These are phyloP conservation scores for Nematodospora anomalae DNA, from an alignment of 1,139 yeast species.

Conservation along the genomic window DNA sequence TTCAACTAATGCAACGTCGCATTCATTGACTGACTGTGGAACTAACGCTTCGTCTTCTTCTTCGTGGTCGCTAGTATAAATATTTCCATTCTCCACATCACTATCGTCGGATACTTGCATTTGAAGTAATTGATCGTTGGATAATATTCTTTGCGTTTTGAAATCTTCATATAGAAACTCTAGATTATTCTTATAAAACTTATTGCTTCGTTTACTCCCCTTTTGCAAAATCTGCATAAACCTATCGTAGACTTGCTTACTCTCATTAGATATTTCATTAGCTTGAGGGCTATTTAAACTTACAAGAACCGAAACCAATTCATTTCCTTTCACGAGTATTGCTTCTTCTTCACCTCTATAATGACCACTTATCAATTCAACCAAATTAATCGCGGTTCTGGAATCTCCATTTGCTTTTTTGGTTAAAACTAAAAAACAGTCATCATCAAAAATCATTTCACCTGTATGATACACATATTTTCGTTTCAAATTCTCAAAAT, in stretches of 20 bases:
- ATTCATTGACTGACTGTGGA: conserved; percentile 1
- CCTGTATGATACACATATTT: conserved; percentile 10
- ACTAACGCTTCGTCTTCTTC: conserved; percentile 20
- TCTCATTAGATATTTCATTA: neutral
- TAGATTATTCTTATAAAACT: conserved; percentile 5
- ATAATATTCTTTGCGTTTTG: conserved; percentile 10
- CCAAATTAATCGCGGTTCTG: conserved; percentile 31
- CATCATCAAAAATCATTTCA: conserved; percentile 16
- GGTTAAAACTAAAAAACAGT: conserved; percentile 19
- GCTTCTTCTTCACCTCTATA: conserved; percentile 7
- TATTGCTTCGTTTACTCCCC: conserved; percentile 1
- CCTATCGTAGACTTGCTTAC: conserved; percentile 1
- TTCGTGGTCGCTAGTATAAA: conserved; percentile 23
- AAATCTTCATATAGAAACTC: conserved; percentile 13
- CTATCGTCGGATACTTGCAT: conserved; percentile 41
- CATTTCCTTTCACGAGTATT: neutral
- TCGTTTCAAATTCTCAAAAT: conserved; percentile 31
- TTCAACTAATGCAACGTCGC: conserved; percentile 7
- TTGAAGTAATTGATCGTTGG: conserved; percentile 18
- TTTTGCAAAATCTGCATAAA: conserved; percentile 2
- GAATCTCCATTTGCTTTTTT: conserved; percentile 32
- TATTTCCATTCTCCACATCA: conserved; percentile 20
- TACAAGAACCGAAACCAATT: conserved; percentile 1
- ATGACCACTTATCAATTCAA: conserved; percentile 29
- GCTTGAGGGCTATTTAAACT: conserved; percentile 1